These are phyloP conservation scores for Acanthochlamys bracteata DNA, from an alignment of 106 monocot genomes.

Conservation along the genomic window DNA sequence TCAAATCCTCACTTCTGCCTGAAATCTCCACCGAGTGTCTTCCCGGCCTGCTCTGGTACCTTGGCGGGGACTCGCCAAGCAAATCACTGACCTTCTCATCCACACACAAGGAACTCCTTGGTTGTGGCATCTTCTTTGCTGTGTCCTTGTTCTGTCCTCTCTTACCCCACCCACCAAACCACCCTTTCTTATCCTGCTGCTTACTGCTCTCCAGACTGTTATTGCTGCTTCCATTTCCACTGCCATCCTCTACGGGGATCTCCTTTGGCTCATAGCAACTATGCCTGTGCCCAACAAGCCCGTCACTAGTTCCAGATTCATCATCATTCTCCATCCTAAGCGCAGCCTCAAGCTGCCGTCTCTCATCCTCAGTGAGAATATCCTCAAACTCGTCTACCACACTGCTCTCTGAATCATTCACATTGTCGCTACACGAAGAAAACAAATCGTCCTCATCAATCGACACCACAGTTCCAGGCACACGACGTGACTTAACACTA, in stretches of 20 bases:
- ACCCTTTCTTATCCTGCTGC: conserved; percentile 53
- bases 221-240: conserved; percentile 20
- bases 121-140: conserved; percentile 44
- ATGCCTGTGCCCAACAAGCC: conserved; percentile 25
- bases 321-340: conserved; percentile 45
- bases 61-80: conserved; percentile 56
- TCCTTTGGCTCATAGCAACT: conserved; percentile 55
- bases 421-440: conserved; percentile 32
- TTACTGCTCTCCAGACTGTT: conserved; percentile 10
- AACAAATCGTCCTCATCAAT: conserved; percentile 70
- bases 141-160: conserved; percentile 16
- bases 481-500: conserved; percentile 80
- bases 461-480: conserved; percentile 54
- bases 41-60: conserved; percentile 25
- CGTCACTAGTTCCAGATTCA: conserved; percentile 22
- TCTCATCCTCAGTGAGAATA: conserved; percentile 74
- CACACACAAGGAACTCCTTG: conserved; percentile 58
- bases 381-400: conserved; percentile 56
- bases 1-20: conserved; percentile 20
- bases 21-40: conserved; percentile 56
- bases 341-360: conserved; percentile 56
- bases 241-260: conserved; percentile 41
- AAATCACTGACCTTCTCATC: conserved; percentile 73
- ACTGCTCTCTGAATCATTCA: conserved; percentile 45
- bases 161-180: conserved; percentile 85